phyloP scores from a whole-genome alignment of 305 asterid genomes.

The Rubia balearica region DNA sequence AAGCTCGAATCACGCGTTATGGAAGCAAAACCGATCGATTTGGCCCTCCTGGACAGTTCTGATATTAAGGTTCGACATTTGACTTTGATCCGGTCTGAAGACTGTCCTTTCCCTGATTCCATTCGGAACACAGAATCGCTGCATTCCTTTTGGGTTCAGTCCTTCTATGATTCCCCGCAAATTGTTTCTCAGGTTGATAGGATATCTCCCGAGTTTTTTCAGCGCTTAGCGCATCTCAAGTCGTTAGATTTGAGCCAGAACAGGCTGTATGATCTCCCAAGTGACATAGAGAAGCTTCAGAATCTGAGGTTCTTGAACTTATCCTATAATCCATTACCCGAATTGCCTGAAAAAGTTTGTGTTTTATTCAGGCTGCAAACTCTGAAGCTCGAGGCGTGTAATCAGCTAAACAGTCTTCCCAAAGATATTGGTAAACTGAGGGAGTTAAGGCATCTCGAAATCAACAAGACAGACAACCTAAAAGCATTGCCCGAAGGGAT shows the following conservation, averaged over 20 bases:
- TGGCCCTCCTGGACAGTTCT: neutral
- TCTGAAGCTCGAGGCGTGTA: constrained; percentile 31
- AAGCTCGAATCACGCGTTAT: constrained; percentile 10
- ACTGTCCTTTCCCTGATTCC: constrained; percentile 10
- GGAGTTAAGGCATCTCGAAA: constrained; percentile 22
- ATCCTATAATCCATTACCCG: constrained; percentile 20
- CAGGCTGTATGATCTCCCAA: constrained; percentile 22
- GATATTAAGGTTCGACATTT: constrained; percentile 10
- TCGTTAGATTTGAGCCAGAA: constrained; percentile 20
- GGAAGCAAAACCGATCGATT: constrained; percentile 13
- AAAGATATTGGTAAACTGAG: constrained; percentile 3
- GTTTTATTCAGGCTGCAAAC: constrained; percentile 18
- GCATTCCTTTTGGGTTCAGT: constrained; percentile 23
- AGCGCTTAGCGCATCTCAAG: constrained; percentile 17
- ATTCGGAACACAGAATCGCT: constrained; percentile 4
- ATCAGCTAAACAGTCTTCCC: constrained; percentile 34
- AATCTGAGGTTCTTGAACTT: constrained; percentile 31
- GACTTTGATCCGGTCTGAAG: constrained; percentile 19
- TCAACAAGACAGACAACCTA: constrained; percentile 37
- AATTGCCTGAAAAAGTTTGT: constrained; percentile 19
- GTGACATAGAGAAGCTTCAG: constrained; percentile 18
- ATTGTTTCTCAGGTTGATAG: constrained; percentile 11
- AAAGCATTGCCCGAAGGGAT: constrained; percentile 53
- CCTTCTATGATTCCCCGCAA: constrained; percentile 19
- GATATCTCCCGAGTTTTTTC: constrained; percentile 10